These are phyloP conservation scores for Apiotrichum porosum DNA, from an alignment of 1,284 basidiomycete species.

Conservation along the genomic window DNA sequence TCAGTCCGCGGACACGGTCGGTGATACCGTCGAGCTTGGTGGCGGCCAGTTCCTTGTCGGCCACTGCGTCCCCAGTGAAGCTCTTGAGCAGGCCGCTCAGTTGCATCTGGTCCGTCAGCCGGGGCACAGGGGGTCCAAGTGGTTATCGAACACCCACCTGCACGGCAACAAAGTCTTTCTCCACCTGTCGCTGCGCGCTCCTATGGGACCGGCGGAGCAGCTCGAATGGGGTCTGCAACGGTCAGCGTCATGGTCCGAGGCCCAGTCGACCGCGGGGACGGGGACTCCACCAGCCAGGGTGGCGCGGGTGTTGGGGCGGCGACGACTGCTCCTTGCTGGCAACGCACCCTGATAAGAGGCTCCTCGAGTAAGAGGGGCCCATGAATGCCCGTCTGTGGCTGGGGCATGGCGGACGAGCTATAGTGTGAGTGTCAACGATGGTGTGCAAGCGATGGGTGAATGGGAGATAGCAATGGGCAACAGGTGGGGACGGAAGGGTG, in stretches of 20 bases:
- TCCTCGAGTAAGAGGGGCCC: conserved; percentile 40
- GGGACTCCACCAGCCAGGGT: neutral
- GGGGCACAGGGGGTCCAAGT: neutral
- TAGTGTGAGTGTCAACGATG: no score
- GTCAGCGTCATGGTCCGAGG: conserved; percentile 4
- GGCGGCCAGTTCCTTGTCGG: conserved; percentile 14
- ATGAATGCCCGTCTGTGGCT: conserved; percentile 17
- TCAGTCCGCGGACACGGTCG: conserved; percentile 44
- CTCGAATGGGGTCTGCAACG: conserved; percentile 46
- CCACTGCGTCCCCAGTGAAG: conserved; percentile 16
- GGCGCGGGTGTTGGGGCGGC: no score
- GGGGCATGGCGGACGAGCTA: no score
- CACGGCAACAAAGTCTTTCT: conserved; percentile 43
- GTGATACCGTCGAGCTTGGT: conserved; percentile 32
- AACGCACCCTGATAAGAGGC: conserved; percentile 38
- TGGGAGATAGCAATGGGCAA: no score
- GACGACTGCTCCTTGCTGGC: neutral
- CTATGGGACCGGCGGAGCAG: conserved; percentile 46
- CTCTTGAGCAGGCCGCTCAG: conserved; percentile 21
- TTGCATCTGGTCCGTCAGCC: conserved; percentile 7
- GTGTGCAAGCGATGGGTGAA: no score
- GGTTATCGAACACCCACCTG: conserved; percentile 5
- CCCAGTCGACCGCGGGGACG: neutral
- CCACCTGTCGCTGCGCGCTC: conserved; percentile 47
- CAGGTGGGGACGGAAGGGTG: no score